Base-by-base conservation (phyloP, 1,284 basidiomycete genomes). In the Puccinia brachypodii region DNA sequence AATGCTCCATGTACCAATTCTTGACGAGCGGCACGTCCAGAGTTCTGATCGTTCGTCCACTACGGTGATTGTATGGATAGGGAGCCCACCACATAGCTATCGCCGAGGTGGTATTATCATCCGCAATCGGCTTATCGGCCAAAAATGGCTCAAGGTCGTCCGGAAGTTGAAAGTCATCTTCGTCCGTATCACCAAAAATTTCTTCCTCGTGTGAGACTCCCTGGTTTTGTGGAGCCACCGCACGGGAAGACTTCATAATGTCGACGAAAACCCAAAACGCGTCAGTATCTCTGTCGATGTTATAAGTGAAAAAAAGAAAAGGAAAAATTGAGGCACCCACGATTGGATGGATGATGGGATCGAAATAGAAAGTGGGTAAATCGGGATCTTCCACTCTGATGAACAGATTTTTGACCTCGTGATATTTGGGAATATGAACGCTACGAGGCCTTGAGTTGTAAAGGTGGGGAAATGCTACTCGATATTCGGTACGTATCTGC, bases 31-130 rank as follows among this genome's bases (percentile, higher is more conserved):
- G 95, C 6, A 99, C 88, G 86, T 99, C 97, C 86, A 98, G 94
- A 0, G 96, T 95, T 77, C 97, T 90, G 82, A 95, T 91, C 89
- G 94, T 99, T 68, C 92, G 90, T 0, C 97, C 97, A 71, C 94
- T 96, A 75, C 97, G 92, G 83, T 94, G 91, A 86, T 92, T 93
- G 87, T 99, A 99, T 0, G 97, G 97, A 83, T 96, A 94, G 1
- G 96, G 95, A 0, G 97, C 95, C 95, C 96, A 98, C 94, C 96
- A 99, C 25, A 99, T 89, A 0, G 94, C 95, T 84, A 99, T 98
- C 33, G 94, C 96, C 85, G 99, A 97, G 2, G 96, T 94, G 9
- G 96, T 98, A 74, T 94, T 88, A 84, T 98, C 95, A 56, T 84
- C 83, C 88, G 96, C 94, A 3, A 99, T 87, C 38, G 92, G 91